Percentiles rank a stretch among this genome's conserved stretches.
These are phyloP conservation scores for Fulvia fulva DNA, from an alignment of 2,329 filamentous ascomycete genomes.

Conservation along the genomic window DNA sequence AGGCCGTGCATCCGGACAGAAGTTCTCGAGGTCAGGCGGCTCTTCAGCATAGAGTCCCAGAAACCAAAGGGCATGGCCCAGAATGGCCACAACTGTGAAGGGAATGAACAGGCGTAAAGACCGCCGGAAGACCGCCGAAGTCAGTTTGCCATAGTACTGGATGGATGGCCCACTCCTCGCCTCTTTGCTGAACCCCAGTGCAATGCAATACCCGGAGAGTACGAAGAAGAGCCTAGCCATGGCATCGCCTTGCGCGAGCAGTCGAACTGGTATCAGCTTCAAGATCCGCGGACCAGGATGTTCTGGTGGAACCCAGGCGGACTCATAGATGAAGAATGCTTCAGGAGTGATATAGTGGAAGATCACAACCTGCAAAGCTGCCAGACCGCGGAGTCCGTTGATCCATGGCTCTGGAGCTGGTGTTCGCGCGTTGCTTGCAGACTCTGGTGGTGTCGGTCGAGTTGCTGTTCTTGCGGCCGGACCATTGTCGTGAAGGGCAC, in stretches of 20 bases:
- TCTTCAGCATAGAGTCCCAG: not conserved
- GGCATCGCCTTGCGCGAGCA: conserved; percentile 47
- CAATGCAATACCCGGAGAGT: conserved; percentile 58
- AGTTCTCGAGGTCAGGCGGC: not conserved
- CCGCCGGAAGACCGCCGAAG: conserved; percentile 2
- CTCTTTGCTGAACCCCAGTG: conserved; percentile 18
- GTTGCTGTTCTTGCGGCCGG: not conserved
- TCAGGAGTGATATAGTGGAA: conserved; percentile 12
- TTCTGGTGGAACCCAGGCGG: conserved; percentile 4
- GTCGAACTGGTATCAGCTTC: conserved; percentile 52
- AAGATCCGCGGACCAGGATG: conserved; percentile 24
- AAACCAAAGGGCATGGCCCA: conserved; percentile 1
- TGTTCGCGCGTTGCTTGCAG: not conserved
- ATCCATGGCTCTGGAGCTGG: conserved; percentile 6
- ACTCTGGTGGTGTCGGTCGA: not conserved
- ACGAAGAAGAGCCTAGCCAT: conserved; percentile 61
- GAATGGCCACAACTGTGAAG: not conserved
- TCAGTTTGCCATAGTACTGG: conserved; percentile 3
- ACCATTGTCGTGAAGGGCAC: not conserved
- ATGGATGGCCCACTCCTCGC: not conserved
- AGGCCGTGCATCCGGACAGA: conserved; percentile 3
- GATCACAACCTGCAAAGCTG: conserved; percentile 16
- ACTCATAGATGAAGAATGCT: conserved; percentile 4
- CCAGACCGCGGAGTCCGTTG: conserved; percentile 18
- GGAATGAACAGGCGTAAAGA: conserved; percentile 5